Evolutionary conservation across 768 basidiomycete species (phyloP).

Genomic region (Trametes cingulata): DNA sequence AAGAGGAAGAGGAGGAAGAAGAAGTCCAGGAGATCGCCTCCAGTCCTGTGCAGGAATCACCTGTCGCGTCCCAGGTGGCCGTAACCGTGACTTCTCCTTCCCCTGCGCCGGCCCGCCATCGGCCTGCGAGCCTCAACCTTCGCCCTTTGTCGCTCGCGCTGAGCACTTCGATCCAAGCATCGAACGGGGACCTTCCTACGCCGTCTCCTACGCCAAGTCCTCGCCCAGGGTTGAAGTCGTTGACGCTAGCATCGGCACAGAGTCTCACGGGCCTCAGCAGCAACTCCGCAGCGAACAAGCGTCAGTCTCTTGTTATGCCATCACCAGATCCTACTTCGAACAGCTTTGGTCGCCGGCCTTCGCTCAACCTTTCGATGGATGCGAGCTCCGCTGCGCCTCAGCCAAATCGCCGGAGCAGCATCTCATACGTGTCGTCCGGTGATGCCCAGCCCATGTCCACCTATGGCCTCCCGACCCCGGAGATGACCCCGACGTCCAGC

Average conservation of each 20-base stretch:
- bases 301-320: slow-evolving; percentile 36
- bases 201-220: slow-evolving; percentile 55
- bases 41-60: slow-evolving; percentile 13
- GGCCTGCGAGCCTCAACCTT: slow-evolving; percentile 66
- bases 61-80: slow-evolving; percentile 4
- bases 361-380: slow-evolving; percentile 27
- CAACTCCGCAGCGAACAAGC: slow-evolving; percentile 27
- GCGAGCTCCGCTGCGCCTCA: slow-evolving; percentile 25
- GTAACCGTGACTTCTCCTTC: slow-evolving; percentile 25
- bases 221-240: slow-evolving; percentile 50
- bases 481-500: slow-evolving; percentile 60
- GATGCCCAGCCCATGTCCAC: slow-evolving; percentile 32
- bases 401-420: slow-evolving; percentile 58
- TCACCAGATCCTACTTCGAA: slow-evolving; percentile 34
- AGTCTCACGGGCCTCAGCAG: slow-evolving; percentile 16
- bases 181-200: slow-evolving; percentile 42
- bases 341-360: slow-evolving; percentile 40
- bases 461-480: slow-evolving; percentile 67
- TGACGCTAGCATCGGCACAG: slow-evolving; percentile 44
- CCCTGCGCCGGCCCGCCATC: slow-evolving; percentile 48
- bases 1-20: slow-evolving; percentile 78
- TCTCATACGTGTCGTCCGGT: slow-evolving; percentile 67
- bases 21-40: slow-evolving; percentile 13
- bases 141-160: slow-evolving; percentile 73
- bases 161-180: slow-evolving; percentile 43